Evolutionary conservation across 805 yeast species (phyloP).

Genomic region (Suhomyces prunicola): DNA sequence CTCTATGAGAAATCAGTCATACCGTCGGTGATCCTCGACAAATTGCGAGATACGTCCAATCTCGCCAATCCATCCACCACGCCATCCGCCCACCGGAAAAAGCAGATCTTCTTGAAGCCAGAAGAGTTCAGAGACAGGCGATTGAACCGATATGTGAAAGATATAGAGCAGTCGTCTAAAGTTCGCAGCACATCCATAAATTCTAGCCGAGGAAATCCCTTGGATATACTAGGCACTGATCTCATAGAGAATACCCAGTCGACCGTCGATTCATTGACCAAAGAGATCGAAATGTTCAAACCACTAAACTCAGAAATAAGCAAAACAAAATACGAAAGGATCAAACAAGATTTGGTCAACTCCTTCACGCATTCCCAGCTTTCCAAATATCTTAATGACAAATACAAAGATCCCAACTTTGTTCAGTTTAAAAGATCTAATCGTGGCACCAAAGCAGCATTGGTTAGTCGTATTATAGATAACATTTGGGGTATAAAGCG

Average conservation of each 20-base stretch:
- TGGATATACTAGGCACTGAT: slow-evolving; percentile 5
- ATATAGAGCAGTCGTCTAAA: slow-evolving; percentile 7
- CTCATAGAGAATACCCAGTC: background rate
- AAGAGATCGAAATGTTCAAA: slow-evolving; percentile 9
- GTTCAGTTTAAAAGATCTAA: slow-evolving; percentile 2
- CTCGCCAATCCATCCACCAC: slow-evolving; percentile 5
- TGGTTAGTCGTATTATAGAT: slow-evolving; percentile 26
- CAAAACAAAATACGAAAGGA: slow-evolving; percentile 5
- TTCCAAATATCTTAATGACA: slow-evolving; percentile 9
- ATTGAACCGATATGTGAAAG: slow-evolving; percentile 12
- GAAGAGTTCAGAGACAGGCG: slow-evolving; percentile 15
- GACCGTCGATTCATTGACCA: background rate
- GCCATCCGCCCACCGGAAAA: background rate
- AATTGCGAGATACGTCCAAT: slow-evolving; percentile 10
- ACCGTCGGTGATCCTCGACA: slow-evolving; percentile 12
- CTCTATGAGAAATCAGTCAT: slow-evolving; percentile 12
- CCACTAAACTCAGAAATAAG: slow-evolving; percentile 5
- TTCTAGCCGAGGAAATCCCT: background rate
- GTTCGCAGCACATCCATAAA: slow-evolving; percentile 1
- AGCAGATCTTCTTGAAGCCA: slow-evolving; percentile 16
- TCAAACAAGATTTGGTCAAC: slow-evolving; percentile 6
- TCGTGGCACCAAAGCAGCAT: slow-evolving; percentile 11
- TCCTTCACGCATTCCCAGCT: slow-evolving; percentile 12
- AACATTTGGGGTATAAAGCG: slow-evolving; percentile 33
- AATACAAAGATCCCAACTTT: slow-evolving; percentile 5